Base-by-base conservation (phyloP, 768 basidiomycete genomes). In the Nidula microcarpa region DNA sequence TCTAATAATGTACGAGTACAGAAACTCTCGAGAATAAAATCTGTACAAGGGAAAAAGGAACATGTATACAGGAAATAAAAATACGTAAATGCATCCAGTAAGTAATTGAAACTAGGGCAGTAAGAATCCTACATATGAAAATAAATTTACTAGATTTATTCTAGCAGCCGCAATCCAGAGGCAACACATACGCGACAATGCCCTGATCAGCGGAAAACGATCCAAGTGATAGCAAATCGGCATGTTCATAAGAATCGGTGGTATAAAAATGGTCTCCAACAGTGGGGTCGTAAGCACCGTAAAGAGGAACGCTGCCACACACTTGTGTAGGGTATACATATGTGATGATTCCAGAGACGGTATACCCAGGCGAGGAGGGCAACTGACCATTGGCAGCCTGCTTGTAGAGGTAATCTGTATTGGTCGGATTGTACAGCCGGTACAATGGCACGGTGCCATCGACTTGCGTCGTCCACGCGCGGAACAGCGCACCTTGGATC, bases 401-500 rank as follows among this genome's bases (percentile, higher is more conserved):
- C 8, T 44, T 32, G 47, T 23, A 39, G 4, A 53, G 5, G 9
- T 45, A 56, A 35, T 56, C 55, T 6, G n/a, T 5, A 23, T 35
- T 49, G 7, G 55, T 52, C 0, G 55, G 51, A 37, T 52, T 49
- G 34, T 49, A 52, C 4, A 45, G 39, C 7, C 55, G 37, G 30
- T 49, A 46, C 11, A 56, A 23, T 2, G 55, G 47, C 9, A 47
- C 41, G 7, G 51, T 52, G 30, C 23, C 46, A 13, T 8, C 16
- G 23, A 51, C 50, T 18, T 43, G 51, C 10, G 51, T 53, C 47
- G 48, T 41, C 55, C 55, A 56, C 6, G 45, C 51, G 13, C 51
- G 55, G 47, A 56, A 56, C 3, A 53, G 33, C n/a, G 52, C 47
- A 10, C 50, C 55, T 53, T 53, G 55, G 17, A 53, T 30, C 23